Base-by-base conservation (phyloP, 2,329 filamentous ascomycete species). In the Trichophyton verrucosum region DNA sequence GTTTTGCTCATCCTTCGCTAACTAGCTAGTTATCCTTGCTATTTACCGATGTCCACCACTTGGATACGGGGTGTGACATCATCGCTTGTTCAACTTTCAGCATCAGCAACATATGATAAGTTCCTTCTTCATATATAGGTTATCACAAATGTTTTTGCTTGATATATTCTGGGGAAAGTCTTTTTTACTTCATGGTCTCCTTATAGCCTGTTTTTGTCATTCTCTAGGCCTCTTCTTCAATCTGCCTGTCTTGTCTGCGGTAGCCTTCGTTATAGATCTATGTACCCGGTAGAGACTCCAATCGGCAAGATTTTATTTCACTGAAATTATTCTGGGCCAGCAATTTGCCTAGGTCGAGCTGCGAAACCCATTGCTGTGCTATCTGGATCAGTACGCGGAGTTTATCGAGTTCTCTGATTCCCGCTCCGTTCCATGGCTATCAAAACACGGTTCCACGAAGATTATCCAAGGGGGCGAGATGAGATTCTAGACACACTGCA, bases 391-490 rank as follows among this genome's bases (percentile, higher is more conserved):
- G n/a, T 15, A 55, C 24, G 17, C 5, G 6, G 27, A 30, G 17
- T 4, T 24, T 15, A 33, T 55, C 11, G 51, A 38, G 51, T 55
- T 36, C 17, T 6, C 11, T 3, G 7, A n/a, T 33, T 55, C 15
- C 51, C 24, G 13, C 27, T 1, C 9, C n/a, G 7, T 17, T 68
- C 68, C 3, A 59, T 74, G 62, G 68, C 69, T 11, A 60, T 72
- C 30, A 61, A 68, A 38, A 67, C 69, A 49, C 66, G 70, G 60
- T 67, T 72, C 56, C 59, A 70, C 67, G 60, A 63, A 61, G 44
- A 66, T 64, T 61, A 46, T 64, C n/a, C 65, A 55, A 17, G 36
- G 40, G 36, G 20, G 11, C 55, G 11, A 22, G 51, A 55, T 33
- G 55, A 57, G 9, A 3, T 40, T 30, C 17, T 57, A 6, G 55